Evolutionary conservation across 768 basidiomycete species (phyloP).

Genomic region (Gymnopilus junonius): DNA sequence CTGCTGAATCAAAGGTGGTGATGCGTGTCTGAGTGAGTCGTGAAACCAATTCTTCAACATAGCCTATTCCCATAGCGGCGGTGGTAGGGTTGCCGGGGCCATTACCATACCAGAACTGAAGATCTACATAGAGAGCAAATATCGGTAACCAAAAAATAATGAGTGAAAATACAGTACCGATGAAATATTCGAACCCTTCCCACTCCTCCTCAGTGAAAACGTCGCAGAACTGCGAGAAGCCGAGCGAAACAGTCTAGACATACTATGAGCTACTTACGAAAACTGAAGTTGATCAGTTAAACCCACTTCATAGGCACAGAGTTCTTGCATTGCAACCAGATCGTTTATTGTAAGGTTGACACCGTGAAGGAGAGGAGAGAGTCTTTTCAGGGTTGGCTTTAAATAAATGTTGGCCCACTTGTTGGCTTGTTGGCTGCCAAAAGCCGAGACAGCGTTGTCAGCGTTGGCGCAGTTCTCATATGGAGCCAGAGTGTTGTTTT

Average conservation of each 20-base stretch:
- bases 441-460: constrained; percentile 42
- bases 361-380: constrained; percentile 54
- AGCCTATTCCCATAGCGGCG: constrained; percentile 67
- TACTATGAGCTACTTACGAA: not conserved
- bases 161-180: constrained; percentile 23
- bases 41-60: constrained; percentile 71
- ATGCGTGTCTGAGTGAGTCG: constrained; percentile 68
- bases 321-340: constrained; percentile 63
- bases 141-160: not conserved
- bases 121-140: constrained; percentile 34
- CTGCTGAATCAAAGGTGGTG: constrained; percentile 56
- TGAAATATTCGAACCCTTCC: constrained; percentile 74
- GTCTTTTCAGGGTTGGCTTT: constrained; percentile 52
- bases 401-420: constrained; percentile 71
- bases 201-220: constrained; percentile 84
- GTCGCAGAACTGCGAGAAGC: constrained; percentile 77
- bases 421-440: constrained; percentile 44
- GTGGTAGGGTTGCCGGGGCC: constrained; percentile 73
- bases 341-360: constrained; percentile 55
- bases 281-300: not conserved
- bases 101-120: constrained; percentile 65
- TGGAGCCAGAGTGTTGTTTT: constrained; percentile 75
- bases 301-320: constrained; percentile 75
- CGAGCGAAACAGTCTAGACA: constrained; percentile 74
- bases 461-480: constrained; percentile 70